A percentile compares a stretch with the other conserved stretches of the same genome.
These are phyloP conservation scores for Nicotiana otophora DNA, from an alignment of 257 asterid genomes.

Conservation along the genomic window DNA sequence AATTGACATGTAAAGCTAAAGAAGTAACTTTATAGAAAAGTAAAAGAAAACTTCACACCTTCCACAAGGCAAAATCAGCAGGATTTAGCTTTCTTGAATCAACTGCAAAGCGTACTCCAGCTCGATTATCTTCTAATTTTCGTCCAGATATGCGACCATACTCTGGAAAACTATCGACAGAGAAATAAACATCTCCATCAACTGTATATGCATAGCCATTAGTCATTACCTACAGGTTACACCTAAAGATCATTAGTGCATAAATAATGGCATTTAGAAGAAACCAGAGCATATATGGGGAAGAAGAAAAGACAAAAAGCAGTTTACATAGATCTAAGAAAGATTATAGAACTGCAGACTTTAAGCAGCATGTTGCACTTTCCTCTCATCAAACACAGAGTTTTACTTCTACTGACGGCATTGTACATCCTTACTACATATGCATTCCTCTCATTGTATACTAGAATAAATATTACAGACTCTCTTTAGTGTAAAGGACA, in stretches of 20 bases:
- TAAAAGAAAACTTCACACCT: slow-evolving; percentile 32
- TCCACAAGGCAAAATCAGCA: slow-evolving; percentile 89
- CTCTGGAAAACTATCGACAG: slow-evolving; percentile 52
- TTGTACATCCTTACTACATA: too few species aligned
- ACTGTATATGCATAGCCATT: slow-evolving; percentile 44
- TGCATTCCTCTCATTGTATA: too few species aligned
- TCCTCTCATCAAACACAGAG: too few species aligned
- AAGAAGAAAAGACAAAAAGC: neutral
- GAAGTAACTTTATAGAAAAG: neutral
- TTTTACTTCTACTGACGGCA: too few species aligned
- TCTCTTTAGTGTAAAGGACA: neutral
- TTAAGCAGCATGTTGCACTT: too few species aligned
- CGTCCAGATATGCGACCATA: slow-evolving; percentile 59
- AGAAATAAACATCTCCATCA: slow-evolving; percentile 69
- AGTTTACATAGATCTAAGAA: too few species aligned
- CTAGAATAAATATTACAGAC: neutral
- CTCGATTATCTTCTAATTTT: slow-evolving; percentile 61
- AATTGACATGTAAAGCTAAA: neutral
- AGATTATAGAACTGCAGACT: too few species aligned
- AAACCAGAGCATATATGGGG: neutral
- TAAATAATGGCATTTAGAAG: neutral
- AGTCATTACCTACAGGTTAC: slow-evolving; percentile 37
- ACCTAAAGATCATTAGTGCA: neutral
- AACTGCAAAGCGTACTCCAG: slow-evolving; percentile 63
- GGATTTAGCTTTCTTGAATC: slow-evolving; percentile 57